phyloP scores from a whole-genome alignment of 768 basidiomycete genomes.

The Cystofilobasidium ferigula region DNA sequence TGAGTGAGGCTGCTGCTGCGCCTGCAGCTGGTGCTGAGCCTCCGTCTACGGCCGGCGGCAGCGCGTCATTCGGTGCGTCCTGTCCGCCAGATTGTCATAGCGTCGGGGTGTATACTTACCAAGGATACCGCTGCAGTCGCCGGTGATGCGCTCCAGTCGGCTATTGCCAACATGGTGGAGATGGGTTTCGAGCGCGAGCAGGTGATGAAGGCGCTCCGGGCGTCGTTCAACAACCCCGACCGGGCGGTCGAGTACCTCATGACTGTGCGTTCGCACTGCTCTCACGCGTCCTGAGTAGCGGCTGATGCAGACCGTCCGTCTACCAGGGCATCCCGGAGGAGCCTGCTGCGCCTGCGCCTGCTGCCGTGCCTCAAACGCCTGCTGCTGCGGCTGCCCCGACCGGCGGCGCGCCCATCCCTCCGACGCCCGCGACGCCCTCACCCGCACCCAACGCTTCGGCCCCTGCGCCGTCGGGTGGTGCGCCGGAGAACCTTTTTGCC shows the following conservation, averaged over 20 bases:
- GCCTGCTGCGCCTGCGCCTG: conserved; percentile 41
- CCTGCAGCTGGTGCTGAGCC: conserved; percentile 34
- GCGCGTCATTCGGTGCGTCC: conserved; percentile 27
- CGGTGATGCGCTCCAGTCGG: conserved; percentile 61
- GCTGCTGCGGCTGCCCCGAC: conserved; percentile 26
- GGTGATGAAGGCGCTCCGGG: conserved; percentile 72
- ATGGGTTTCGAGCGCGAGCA: conserved; percentile 90
- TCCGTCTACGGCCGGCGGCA: conserved; percentile 31
- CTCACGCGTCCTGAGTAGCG: neutral
- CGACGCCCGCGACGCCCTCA: conserved; percentile 36
- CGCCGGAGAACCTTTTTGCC: conserved; percentile 77
- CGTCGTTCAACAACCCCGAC: conserved; percentile 94
- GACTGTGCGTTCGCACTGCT: conserved; percentile 49
- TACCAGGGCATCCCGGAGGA: conserved; percentile 30
- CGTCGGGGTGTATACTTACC: too few species aligned
- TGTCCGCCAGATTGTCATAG: too few species aligned
- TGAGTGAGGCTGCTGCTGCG: conserved; percentile 36
- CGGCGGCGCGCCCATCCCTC: conserved; percentile 32
- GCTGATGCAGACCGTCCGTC: conserved; percentile 23
- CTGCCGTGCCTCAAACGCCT: conserved; percentile 44
- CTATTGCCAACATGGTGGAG: conserved; percentile 72
- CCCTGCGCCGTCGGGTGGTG: conserved; percentile 29
- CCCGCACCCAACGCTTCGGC: conserved; percentile 36
- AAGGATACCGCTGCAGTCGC: too few species aligned
- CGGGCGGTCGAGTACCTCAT: conserved; percentile 97